Evolutionary conservation across 192 early-diverging fungal species (phyloP).

Genomic region (Ramicandelaber brevisporus): DNA sequence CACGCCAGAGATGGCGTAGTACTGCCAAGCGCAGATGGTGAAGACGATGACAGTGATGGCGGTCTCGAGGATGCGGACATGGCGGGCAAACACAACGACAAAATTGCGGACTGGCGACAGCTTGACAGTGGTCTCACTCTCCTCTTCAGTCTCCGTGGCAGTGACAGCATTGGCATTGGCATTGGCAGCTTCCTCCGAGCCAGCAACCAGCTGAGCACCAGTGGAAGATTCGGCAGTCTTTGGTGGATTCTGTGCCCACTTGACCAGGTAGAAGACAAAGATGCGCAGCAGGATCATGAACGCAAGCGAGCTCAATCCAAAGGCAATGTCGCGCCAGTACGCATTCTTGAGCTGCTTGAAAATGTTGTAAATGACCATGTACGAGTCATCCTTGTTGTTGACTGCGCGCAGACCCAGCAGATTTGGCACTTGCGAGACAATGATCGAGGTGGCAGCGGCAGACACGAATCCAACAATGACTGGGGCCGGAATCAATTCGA

Average conservation of each 20-base stretch:
- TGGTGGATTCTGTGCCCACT: slow-evolving; percentile 8
- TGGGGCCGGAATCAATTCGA: slow-evolving; percentile 64
- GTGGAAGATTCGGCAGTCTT: too few relatives aligned
- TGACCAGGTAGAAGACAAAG: slow-evolving; percentile 17
- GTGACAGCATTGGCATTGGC: too few relatives aligned
- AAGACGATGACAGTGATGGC: slow-evolving; percentile 50
- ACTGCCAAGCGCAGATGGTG: too few relatives aligned
- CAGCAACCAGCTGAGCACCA: too few relatives aligned
- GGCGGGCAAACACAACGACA: slow-evolving; percentile 8
- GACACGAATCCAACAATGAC: slow-evolving; percentile 74
- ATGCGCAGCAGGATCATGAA: too few relatives aligned
- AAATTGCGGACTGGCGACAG: too few relatives aligned
- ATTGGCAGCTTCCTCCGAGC: too few relatives aligned
- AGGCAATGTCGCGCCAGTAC: slow-evolving; percentile 2
- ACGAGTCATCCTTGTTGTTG: slow-evolving; percentile 42
- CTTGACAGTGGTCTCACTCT: too few relatives aligned
- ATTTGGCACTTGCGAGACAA: slow-evolving; percentile 52
- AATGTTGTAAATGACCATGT: slow-evolving; percentile 50
- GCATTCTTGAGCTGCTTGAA: slow-evolving; percentile 20
- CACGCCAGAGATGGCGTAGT: slow-evolving; percentile 38
- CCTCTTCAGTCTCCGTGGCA: too few relatives aligned
- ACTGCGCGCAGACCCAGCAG: slow-evolving; percentile 53
- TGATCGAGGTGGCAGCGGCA: slow-evolving; percentile 54
- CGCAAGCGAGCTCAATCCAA: slow-evolving; percentile 13
- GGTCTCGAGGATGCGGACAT: slow-evolving; percentile 41